A percentile compares a stretch with the other conserved stretches of the same genome.
Evolutionary conservation across 805 yeast species (phyloP).

Genomic region (Peterozyma toletana): DNA sequence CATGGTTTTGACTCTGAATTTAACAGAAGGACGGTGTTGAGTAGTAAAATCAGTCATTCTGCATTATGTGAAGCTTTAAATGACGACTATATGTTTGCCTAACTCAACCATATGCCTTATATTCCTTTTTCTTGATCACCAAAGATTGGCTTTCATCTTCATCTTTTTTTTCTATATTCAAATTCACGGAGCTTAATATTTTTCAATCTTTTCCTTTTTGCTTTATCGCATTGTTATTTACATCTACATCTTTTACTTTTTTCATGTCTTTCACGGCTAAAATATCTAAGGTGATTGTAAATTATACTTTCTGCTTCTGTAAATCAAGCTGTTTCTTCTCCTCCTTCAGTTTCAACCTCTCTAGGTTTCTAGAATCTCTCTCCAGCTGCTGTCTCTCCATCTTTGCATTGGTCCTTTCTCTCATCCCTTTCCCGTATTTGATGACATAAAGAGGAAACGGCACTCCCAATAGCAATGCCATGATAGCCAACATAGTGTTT

Average conservation of each 20-base stretch:
- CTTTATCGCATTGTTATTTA: too few species aligned
- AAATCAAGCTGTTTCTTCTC: slow-evolving; percentile 8
- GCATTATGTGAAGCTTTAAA: slow-evolving; percentile 39
- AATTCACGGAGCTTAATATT: too few species aligned
- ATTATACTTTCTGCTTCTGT: too few species aligned
- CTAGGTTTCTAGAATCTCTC: slow-evolving; percentile 32
- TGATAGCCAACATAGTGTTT: slow-evolving; percentile 49
- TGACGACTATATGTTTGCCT: slow-evolving; percentile 2
- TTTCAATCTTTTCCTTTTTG: too few species aligned
- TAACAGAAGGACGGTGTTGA: slow-evolving; percentile 22
- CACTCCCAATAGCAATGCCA: slow-evolving; percentile 46
- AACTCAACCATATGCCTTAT: too few species aligned
- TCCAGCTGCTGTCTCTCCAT: slow-evolving; percentile 36
- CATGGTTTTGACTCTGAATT: slow-evolving; percentile 36
- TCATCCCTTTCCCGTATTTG: slow-evolving; percentile 45
- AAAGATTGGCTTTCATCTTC: too few species aligned
- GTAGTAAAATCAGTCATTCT: slow-evolving; percentile 36
- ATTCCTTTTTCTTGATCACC: too few species aligned
- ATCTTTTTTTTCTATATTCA: too few species aligned
- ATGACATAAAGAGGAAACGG: slow-evolving; percentile 55
- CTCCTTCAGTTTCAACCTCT: slow-evolving; percentile 14
- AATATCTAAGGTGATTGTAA: too few species aligned
- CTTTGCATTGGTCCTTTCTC: slow-evolving; percentile 46
- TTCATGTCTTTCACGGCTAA: too few species aligned
- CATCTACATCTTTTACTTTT: too few species aligned